Conservation (phyloP, 2,329 filamentous ascomycete genomes). For the Cryphonectria radicalis region DNA sequence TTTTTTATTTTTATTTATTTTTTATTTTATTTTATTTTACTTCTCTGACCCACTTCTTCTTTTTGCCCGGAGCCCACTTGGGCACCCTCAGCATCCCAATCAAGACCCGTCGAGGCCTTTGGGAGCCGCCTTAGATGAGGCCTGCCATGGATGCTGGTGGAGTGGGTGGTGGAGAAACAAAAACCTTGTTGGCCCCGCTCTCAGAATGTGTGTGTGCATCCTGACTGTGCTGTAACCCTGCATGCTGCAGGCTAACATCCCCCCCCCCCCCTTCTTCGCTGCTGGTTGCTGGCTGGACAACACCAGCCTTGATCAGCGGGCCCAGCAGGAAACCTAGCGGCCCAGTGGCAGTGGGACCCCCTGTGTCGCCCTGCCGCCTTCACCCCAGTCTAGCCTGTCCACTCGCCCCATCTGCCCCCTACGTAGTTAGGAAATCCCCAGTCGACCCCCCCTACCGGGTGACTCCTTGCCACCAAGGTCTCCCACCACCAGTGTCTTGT, state of each 20-base stretch:
- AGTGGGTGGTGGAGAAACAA: not conserved
- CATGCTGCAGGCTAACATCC: not conserved
- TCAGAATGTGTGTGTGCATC: not conserved
- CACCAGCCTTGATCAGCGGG: not conserved
- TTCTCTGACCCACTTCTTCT: not conserved
- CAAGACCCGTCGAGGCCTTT: not conserved
- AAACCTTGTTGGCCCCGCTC: not conserved
- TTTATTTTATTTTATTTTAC: not conserved
- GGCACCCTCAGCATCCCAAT: not conserved
- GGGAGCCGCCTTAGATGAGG: not conserved
- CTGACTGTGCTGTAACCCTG: slow-evolving; percentile 9
- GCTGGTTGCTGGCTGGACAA: not conserved
- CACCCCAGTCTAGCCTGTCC: not conserved
- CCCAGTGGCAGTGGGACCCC: not conserved
- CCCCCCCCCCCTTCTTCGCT: not conserved
- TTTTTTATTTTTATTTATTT: not conserved
- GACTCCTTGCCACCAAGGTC: slow-evolving; percentile 4
- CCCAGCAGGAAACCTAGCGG: not conserved
- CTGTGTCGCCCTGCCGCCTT: slow-evolving; percentile 3
- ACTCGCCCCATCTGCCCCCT: not conserved
- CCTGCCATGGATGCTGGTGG: not conserved
- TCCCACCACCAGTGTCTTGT: not conserved
- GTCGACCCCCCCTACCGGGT: not conserved
- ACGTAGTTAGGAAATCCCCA: not conserved
- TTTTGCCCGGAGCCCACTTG: not conserved